These are phyloP conservation scores for Lodderomyces theae DNA, from an alignment of 1,139 yeast species.

Conservation along the genomic window DNA sequence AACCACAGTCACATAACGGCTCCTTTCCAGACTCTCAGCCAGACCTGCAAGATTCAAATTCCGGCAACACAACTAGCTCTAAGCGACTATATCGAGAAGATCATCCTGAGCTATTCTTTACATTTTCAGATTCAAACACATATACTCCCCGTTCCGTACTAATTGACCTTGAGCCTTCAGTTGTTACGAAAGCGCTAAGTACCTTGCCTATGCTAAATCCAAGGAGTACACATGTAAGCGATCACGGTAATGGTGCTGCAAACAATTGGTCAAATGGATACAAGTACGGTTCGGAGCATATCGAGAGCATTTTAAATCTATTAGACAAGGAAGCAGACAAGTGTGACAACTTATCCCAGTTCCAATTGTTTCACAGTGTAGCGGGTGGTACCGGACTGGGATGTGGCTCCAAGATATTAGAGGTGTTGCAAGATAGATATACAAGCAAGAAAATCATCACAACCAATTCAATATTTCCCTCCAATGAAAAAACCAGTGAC, in stretches of 20 bases:
- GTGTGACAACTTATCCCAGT: conserved; percentile 86
- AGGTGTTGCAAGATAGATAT: conserved; percentile 74
- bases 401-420: conserved; percentile 79
- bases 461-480: conserved; percentile 86
- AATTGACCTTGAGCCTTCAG: conserved; percentile 90
- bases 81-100: conserved; percentile 47
- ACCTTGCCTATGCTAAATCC: conserved; percentile 77
- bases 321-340: conserved; percentile 89
- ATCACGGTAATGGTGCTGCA: conserved; percentile 89
- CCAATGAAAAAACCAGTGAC: conserved; percentile 73
- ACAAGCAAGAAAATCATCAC: conserved; percentile 76
- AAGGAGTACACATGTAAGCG: conserved; percentile 74
- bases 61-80: not conserved
- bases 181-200: conserved; percentile 60
- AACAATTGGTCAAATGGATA: conserved; percentile 96
- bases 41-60: not conserved
- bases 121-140: conserved; percentile 63
- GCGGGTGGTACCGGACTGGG: conserved; percentile 99
- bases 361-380: conserved; percentile 90
- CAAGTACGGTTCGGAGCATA: conserved; percentile 64
- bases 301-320: conserved; percentile 74
- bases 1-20: conserved; percentile 11
- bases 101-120: conserved; percentile 82
- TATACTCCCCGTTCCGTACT: conserved; percentile 87
- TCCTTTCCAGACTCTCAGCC: not conserved